A percentile compares a stretch with the other conserved stretches of the same genome.
Conservation (phyloP, 2,329 filamentous ascomycete species). For the Pyricularia sp. region DNA sequence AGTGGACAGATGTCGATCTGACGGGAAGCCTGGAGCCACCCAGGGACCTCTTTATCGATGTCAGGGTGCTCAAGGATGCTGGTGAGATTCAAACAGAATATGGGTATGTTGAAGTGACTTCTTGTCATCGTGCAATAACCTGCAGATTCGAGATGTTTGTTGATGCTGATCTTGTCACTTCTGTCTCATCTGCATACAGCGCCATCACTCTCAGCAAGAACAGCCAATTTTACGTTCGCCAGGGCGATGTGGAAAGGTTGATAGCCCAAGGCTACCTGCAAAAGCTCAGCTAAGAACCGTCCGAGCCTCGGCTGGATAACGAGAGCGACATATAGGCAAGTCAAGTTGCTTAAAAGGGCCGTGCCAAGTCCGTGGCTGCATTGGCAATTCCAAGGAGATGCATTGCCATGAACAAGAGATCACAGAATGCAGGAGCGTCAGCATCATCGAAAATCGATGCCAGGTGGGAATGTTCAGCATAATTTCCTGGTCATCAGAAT, state of each 20-base stretch:
- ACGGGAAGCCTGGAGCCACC: slow-evolving; percentile 91
- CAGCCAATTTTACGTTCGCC: slow-evolving; percentile 93
- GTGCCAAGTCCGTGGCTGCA: not conserved
- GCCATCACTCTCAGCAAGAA: slow-evolving; percentile 96
- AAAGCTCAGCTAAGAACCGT: slow-evolving; percentile 56
- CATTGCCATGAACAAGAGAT: not conserved
- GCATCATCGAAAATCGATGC: not conserved
- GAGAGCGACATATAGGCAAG: not conserved
- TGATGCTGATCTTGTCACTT: not conserved
- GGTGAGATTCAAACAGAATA: slow-evolving; percentile 99
- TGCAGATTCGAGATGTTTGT: not conserved
- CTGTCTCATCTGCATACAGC: slow-evolving; percentile 32
- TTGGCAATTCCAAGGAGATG: not conserved
- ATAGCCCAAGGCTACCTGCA: slow-evolving; percentile 94
- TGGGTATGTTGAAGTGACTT: slow-evolving; percentile 49
- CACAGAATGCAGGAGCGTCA: not conserved
- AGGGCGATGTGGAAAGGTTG: slow-evolving; percentile 88
- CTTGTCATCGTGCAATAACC: not conserved
- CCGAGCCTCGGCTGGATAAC: not conserved
- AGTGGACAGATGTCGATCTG: slow-evolving; percentile 96
- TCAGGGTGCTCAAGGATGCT: slow-evolving; percentile 89
- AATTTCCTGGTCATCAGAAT: not conserved
- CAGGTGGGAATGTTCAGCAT: not conserved
- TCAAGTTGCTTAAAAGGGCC: not conserved
- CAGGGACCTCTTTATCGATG: slow-evolving; percentile 93